These are phyloP conservation scores for Begonia peltatifolia DNA, from an alignment of 306 rosid species.

Conservation along the genomic window DNA sequence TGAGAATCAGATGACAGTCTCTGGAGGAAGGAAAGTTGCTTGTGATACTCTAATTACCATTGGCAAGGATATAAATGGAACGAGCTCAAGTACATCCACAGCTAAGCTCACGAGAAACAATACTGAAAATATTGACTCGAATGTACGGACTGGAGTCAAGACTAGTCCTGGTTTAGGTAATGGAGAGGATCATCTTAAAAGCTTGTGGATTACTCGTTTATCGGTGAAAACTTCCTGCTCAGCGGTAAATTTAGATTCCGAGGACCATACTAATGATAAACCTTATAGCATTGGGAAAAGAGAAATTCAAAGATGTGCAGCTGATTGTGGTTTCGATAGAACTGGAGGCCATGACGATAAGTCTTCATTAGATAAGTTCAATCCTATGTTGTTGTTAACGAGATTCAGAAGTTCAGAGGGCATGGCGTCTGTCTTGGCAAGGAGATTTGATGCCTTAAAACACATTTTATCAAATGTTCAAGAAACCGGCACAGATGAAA, in stretches of 20 bases:
- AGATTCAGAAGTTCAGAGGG: constrained; percentile 31
- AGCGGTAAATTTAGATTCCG: constrained; percentile 11
- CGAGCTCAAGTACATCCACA: too few species aligned
- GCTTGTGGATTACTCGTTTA: constrained; percentile 72
- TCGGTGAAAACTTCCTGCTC: constrained; percentile 25
- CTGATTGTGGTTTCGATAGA: constrained; percentile 13
- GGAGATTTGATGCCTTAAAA: constrained; percentile 57
- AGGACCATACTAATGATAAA: constrained; percentile 11
- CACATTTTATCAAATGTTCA: constrained; percentile 22
- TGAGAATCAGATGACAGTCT: constrained; percentile 21
- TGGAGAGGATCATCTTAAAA: constrained; percentile 23
- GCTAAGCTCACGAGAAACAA: too few species aligned
- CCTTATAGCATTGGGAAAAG: constrained; percentile 15
- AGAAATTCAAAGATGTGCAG: constrained; percentile 14
- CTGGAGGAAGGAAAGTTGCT: constrained; percentile 15
- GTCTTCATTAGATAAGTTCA: constrained; percentile 14
- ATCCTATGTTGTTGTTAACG: constrained; percentile 1
- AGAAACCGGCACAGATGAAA: constrained; percentile 18
- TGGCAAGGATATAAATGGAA: too few species aligned
- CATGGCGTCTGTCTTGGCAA: constrained; percentile 50
- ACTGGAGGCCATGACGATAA: constrained; percentile 18
- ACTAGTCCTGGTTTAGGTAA: constrained; percentile 13
- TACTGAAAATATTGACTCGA: constrained; percentile 22
- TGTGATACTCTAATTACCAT: constrained; percentile 8
- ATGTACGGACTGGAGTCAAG: constrained; percentile 21